Percentiles rank a stretch among this genome's conserved stretches.
phyloP scores from a whole-genome alignment of 2,329 filamentous ascomycete genomes.

The Bertia moriformis region DNA sequence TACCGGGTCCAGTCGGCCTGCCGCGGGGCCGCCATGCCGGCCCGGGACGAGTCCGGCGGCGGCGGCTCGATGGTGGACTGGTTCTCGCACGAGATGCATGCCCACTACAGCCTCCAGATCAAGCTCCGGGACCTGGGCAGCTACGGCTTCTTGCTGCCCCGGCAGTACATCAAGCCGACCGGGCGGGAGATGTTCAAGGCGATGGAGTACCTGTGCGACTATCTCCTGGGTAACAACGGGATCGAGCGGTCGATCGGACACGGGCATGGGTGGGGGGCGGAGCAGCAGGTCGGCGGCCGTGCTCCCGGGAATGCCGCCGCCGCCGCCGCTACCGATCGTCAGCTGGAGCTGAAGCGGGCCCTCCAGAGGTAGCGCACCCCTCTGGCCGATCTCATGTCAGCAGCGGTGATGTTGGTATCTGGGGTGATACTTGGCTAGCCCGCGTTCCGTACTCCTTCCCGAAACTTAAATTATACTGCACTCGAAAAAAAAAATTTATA shows the following conservation, averaged over 20 bases:
- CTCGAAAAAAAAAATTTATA: too few relatives aligned
- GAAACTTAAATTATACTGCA: too few relatives aligned
- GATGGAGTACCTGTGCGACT: slow-evolving; percentile 71
- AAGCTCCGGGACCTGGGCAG: slow-evolving; percentile 86
- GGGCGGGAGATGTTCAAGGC: slow-evolving; percentile 78
- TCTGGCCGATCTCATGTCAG: too few relatives aligned
- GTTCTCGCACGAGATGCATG: slow-evolving; percentile 78
- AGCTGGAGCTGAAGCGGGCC: too few relatives aligned
- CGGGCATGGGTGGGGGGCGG: too few relatives aligned
- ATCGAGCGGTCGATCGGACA: slow-evolving; percentile 29
- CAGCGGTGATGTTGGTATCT: too few relatives aligned
- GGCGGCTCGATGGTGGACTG: slow-evolving; percentile 85
- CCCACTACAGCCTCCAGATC: slow-evolving; percentile 80
- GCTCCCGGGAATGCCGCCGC: too few relatives aligned
- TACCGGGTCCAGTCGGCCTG: slow-evolving; percentile 76
- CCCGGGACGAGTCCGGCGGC: slow-evolving; percentile 19
- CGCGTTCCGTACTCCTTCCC: too few relatives aligned
- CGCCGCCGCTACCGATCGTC: too few relatives aligned
- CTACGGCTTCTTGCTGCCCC: slow-evolving; percentile 83
- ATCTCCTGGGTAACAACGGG: slow-evolving; percentile 56
- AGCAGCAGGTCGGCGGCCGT: too few relatives aligned
- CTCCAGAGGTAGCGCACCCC: too few relatives aligned
- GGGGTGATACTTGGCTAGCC: too few relatives aligned
- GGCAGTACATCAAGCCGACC: slow-evolving; percentile 73
- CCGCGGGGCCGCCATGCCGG: slow-evolving; percentile 50